A percentile compares a stretch with the other conserved stretches of the same genome.
Evolutionary conservation across 805 yeast species (phyloP).

Genomic region (Metschnikowia dekortorum): DNA sequence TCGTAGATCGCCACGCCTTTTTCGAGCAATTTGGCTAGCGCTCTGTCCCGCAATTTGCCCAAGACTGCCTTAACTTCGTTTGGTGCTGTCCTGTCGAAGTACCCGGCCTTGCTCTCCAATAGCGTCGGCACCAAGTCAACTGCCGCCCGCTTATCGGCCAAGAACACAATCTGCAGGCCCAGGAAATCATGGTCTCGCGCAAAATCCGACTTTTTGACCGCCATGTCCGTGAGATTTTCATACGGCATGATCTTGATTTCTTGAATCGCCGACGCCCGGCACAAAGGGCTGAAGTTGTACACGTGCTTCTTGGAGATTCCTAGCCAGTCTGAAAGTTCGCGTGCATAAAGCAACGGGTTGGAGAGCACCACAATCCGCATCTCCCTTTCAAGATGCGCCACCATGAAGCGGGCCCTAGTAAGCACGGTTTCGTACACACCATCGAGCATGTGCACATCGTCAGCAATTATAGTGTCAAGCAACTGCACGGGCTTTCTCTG

Average conservation of each 20-base stretch:
- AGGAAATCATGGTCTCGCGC: neutral
- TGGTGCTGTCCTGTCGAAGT: neutral
- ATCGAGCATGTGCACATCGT: slow-evolving; percentile 70
- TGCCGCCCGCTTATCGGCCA: slow-evolving; percentile 43
- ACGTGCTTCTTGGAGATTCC: slow-evolving; percentile 59
- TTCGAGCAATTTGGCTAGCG: slow-evolving; percentile 6
- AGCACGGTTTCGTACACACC: slow-evolving; percentile 64
- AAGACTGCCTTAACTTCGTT: neutral
- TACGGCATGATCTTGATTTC: slow-evolving; percentile 50
- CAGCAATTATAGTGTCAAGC: slow-evolving; percentile 66
- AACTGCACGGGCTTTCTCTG: slow-evolving; percentile 65
- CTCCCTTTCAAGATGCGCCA: slow-evolving; percentile 54
- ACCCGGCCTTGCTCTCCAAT: slow-evolving; percentile 3
- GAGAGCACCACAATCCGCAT: slow-evolving; percentile 67
- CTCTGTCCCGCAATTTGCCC: slow-evolving; percentile 5
- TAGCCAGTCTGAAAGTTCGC: slow-evolving; percentile 83
- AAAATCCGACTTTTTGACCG: slow-evolving; percentile 2
- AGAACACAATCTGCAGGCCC: slow-evolving; percentile 40
- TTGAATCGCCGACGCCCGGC: slow-evolving; percentile 52
- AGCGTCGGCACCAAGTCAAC: slow-evolving; percentile 5
- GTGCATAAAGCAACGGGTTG: slow-evolving; percentile 65
- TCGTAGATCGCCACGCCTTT: slow-evolving; percentile 66
- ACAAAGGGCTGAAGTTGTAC: slow-evolving; percentile 67
- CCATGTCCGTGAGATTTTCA: slow-evolving; percentile 1
- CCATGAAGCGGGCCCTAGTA: slow-evolving; percentile 67